These are phyloP conservation scores for Pseudogymnoascus sp. DNA, from an alignment of 2,329 filamentous ascomycete species.

Conservation along the genomic window DNA sequence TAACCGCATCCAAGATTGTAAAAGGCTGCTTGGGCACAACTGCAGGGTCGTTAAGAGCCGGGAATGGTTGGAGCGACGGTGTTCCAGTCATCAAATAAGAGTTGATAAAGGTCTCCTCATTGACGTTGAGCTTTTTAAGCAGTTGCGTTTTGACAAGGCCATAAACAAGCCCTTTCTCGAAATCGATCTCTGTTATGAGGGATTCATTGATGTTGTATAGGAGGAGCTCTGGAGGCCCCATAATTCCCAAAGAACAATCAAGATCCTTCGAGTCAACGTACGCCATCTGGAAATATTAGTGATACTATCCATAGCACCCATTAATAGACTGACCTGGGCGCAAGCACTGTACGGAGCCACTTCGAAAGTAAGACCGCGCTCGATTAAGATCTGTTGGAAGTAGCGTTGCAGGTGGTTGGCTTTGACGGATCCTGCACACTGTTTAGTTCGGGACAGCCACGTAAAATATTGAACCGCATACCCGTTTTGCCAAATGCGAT, in stretches of 20 bases:
- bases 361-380: conserved; percentile 63
- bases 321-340: conserved; percentile 56
- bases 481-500: conserved; percentile 77
- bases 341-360: conserved; percentile 83
- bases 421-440: conserved; percentile 53
- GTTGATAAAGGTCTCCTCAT: conserved; percentile 70
- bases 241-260: conserved; percentile 64
- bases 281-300: conserved; percentile 49
- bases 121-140: conserved; percentile 57
- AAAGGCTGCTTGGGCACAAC: conserved; percentile 42
- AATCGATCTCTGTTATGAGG: conserved; percentile 56
- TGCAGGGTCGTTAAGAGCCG: conserved; percentile 56
- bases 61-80: conserved; percentile 69
- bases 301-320: neutral
- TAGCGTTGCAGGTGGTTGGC: conserved; percentile 67
- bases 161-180: conserved; percentile 56
- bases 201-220: conserved; percentile 75
- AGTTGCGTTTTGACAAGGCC: conserved; percentile 59
- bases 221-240: conserved; percentile 76
- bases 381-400: conserved; percentile 64
- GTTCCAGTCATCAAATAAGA: conserved; percentile 76
- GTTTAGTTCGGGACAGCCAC: conserved; percentile 23
- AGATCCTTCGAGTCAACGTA: conserved; percentile 63
- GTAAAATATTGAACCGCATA: conserved; percentile 31
- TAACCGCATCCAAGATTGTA: conserved; percentile 67